Conservation (phyloP, 176 grass and related monocot species). For the Musa troglodytarum region DNA sequence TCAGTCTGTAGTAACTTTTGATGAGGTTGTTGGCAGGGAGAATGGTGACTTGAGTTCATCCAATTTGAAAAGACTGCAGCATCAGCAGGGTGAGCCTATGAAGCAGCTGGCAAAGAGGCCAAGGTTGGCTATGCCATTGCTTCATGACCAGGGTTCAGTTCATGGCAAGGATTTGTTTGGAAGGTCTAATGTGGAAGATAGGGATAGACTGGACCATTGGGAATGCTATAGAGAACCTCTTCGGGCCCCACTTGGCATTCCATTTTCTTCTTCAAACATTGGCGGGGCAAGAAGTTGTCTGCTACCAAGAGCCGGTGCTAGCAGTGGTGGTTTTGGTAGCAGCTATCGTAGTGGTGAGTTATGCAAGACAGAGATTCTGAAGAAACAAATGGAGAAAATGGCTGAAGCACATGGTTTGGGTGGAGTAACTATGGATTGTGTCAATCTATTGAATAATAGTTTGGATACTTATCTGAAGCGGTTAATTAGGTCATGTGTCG, state of each 20-base stretch:
- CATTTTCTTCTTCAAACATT: constrained; percentile 12
- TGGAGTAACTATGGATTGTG: constrained; percentile 10
- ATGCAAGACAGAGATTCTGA: constrained; percentile 4
- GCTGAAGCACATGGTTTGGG: neutral
- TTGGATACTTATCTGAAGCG: constrained; percentile 19
- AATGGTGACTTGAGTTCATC: constrained; percentile 26
- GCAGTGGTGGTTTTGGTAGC: constrained; percentile 24
- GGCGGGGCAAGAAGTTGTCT: neutral
- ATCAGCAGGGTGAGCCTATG: neutral
- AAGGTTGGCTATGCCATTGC: neutral
- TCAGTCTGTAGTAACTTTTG: constrained; percentile 24
- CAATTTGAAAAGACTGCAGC: constrained; percentile 5
- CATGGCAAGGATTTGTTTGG: neutral
- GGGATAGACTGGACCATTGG: neutral
- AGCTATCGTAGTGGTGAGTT: neutral
- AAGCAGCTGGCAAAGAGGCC: constrained; percentile 8
- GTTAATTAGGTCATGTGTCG: constrained; percentile 4
- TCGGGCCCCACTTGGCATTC: constrained; percentile 12
- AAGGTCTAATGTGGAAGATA: neutral
- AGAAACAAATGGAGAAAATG: constrained; percentile 5
- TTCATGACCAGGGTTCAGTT: neutral
- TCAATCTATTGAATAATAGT: constrained; percentile 9
- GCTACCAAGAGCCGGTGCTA: neutral
- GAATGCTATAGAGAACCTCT: constrained; percentile 1
- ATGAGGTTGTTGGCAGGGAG: constrained; percentile 21